A percentile compares a stretch with the other conserved stretches of the same genome.
These are phyloP conservation scores for Leccinum ponderosum DNA, from an alignment of 1,284 basidiomycete species.

Conservation along the genomic window DNA sequence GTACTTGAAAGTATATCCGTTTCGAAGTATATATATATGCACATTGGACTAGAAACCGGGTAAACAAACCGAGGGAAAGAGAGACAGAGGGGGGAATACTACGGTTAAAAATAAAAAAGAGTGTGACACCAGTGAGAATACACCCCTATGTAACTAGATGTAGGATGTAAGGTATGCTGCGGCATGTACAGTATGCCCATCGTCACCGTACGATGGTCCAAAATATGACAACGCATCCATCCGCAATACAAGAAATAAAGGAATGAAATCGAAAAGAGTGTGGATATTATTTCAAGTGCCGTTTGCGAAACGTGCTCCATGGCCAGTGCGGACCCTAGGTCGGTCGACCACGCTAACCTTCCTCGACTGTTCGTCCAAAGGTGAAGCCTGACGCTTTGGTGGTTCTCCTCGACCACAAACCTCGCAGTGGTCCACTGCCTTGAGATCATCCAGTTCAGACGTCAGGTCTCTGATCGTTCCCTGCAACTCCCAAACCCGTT, in stretches of 20 bases:
- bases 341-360: slow-evolving; percentile 59
- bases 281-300: slow-evolving; percentile 38
- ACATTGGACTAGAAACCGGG: slow-evolving; percentile 23
- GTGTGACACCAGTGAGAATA: slow-evolving; percentile 5
- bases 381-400: slow-evolving; percentile 12
- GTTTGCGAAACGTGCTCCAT: slow-evolving; percentile 58
- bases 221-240: slow-evolving; percentile 17
- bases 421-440: slow-evolving; percentile 48
- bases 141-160: slow-evolving; percentile 14
- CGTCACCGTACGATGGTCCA: slow-evolving; percentile 14
- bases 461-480: slow-evolving; percentile 71
- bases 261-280: slow-evolving; percentile 11
- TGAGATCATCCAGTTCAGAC: slow-evolving; percentile 60
- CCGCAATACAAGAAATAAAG: slow-evolving; percentile 15
- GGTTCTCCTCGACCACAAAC: slow-evolving; percentile 56
- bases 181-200: slow-evolving; percentile 15
- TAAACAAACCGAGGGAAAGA: slow-evolving; percentile 30
- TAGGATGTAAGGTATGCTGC: slow-evolving; percentile 12
- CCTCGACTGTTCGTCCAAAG: slow-evolving; percentile 18
- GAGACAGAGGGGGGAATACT: slow-evolving; percentile 2
- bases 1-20: slow-evolving; percentile 21
- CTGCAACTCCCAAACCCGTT: slow-evolving; percentile 73
- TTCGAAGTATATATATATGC: slow-evolving; percentile 26
- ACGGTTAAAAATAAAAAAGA: slow-evolving; percentile 26
- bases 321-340: slow-evolving; percentile 66